A percentile compares a stretch with the other conserved stretches of the same genome.
Conservation (phyloP, 2,329 filamentous ascomycete genomes). For the Pestalotiopsis sp. region DNA sequence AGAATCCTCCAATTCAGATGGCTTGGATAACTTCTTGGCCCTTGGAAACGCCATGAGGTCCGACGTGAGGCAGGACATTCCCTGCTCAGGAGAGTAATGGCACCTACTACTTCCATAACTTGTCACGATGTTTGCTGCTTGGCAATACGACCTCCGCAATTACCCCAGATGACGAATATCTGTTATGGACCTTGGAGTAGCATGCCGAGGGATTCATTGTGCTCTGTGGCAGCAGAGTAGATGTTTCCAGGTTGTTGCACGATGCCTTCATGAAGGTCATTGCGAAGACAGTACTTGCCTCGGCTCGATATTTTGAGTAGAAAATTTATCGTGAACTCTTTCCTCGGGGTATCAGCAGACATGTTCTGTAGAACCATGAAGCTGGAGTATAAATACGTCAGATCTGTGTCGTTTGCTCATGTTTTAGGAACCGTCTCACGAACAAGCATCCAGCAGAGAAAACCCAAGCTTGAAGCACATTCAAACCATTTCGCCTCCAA, state of each 20-base stretch:
- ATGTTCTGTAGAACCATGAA: too few relatives aligned
- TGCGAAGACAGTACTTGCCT: background rate
- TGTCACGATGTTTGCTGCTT: background rate
- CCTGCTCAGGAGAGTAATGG: background rate
- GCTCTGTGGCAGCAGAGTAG: too few relatives aligned
- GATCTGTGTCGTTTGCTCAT: background rate
- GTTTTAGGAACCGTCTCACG: background rate
- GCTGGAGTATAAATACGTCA: background rate
- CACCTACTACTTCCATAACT: background rate
- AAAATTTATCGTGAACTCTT: background rate
- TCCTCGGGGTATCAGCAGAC: too few relatives aligned
- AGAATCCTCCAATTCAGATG: background rate
- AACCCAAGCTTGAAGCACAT: background rate
- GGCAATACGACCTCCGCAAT: constrained; percentile 4
- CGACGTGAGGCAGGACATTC: background rate
- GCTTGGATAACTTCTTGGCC: too few relatives aligned
- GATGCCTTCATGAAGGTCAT: background rate
- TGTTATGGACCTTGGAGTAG: background rate
- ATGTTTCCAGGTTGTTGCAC: background rate
- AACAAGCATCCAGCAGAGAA: background rate
- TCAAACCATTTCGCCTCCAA: background rate
- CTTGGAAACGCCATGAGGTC: background rate
- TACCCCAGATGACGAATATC: background rate
- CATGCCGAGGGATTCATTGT: background rate
- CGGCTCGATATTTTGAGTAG: background rate